Conservation (phyloP, 164 flowering plant genomes). For the Aristolochia fimbriata region DNA sequence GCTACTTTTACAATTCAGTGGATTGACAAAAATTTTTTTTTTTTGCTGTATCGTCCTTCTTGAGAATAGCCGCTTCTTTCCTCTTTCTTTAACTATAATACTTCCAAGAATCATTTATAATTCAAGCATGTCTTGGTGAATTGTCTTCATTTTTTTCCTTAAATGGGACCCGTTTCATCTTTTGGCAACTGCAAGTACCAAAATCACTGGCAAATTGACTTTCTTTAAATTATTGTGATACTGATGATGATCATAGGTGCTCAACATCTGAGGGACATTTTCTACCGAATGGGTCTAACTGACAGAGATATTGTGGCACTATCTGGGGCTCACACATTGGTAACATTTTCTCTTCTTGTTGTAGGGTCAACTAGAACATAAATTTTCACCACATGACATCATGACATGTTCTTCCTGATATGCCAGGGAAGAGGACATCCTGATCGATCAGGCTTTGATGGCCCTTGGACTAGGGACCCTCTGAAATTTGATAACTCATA, state of each 20-base stretch:
- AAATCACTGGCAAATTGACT: no score
- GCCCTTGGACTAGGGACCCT: conserved; percentile 89
- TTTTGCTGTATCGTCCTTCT: no score
- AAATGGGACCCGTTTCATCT: no score
- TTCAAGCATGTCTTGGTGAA: no score
- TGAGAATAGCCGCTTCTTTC: no score
- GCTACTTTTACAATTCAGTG: no score
- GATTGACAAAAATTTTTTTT: no score
- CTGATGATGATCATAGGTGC: conserved; percentile 36
- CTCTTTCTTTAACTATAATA: no score
- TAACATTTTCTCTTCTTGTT: conserved; percentile 11
- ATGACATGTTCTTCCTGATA: neutral
- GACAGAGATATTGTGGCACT: conserved; percentile 92
- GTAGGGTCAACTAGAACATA: no score
- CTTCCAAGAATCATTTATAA: no score
- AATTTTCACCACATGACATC: neutral
- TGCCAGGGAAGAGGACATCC: conserved; percentile 74
- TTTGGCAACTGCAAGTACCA: no score
- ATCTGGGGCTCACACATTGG: conserved; percentile 89
- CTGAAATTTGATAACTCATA: conserved; percentile 84
- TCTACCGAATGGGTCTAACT: conserved; percentile 81
- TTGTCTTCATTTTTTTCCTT: no score
- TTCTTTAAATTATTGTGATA: neutral
- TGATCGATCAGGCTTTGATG: conserved; percentile 86
- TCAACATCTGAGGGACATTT: conserved; percentile 63